Evolutionary conservation across 2,329 filamentous ascomycete species (phyloP).

Genomic region (Cercospora zeina): DNA sequence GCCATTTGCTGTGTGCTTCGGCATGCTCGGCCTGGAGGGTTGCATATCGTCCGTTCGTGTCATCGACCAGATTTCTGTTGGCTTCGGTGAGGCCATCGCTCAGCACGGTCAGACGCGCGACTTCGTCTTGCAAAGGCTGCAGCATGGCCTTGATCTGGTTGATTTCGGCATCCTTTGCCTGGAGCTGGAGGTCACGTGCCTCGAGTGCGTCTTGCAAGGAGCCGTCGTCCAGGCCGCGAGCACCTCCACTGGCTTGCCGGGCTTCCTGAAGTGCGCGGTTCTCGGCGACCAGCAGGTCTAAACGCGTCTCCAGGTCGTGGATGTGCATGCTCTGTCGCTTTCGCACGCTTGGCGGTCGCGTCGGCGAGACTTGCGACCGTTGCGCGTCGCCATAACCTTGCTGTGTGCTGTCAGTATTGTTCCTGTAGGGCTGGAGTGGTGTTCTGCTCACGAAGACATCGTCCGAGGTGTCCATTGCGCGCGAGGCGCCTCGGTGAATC

Average conservation of each 20-base stretch:
- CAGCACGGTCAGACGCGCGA: constrained; percentile 74
- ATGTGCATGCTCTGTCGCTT: constrained; percentile 98
- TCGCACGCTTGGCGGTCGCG: constrained; percentile 90
- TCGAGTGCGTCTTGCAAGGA: constrained; percentile 56
- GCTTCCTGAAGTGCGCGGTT: constrained; percentile 78
- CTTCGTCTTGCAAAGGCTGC: constrained; percentile 77
- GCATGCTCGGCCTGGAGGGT: constrained; percentile 67
- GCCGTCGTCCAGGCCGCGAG: constrained; percentile 49
- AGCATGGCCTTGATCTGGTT: constrained; percentile 71
- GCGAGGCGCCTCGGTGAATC: constrained; percentile 83
- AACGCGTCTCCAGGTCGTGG: constrained; percentile 76
- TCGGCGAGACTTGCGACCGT: constrained; percentile 84
- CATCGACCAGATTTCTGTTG: constrained; percentile 72
- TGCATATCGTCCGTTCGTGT: constrained; percentile 71
- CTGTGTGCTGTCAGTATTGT: constrained; percentile 51
- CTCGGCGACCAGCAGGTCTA: constrained; percentile 83
- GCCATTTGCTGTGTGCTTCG: constrained; percentile 53
- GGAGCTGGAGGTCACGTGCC: constrained; percentile 67
- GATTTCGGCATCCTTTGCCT: constrained; percentile 84
- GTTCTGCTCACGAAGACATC: constrained; percentile 82
- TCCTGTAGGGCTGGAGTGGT: constrained; percentile 47
- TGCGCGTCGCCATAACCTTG: constrained; percentile 92
- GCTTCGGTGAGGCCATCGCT: constrained; percentile 77
- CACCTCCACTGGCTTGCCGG: constrained; percentile 20
- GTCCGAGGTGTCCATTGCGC: constrained; percentile 75